These are phyloP conservation scores for Hymenoscyphus occultus DNA, from an alignment of 2,329 filamentous ascomycete genomes.

Conservation along the genomic window DNA sequence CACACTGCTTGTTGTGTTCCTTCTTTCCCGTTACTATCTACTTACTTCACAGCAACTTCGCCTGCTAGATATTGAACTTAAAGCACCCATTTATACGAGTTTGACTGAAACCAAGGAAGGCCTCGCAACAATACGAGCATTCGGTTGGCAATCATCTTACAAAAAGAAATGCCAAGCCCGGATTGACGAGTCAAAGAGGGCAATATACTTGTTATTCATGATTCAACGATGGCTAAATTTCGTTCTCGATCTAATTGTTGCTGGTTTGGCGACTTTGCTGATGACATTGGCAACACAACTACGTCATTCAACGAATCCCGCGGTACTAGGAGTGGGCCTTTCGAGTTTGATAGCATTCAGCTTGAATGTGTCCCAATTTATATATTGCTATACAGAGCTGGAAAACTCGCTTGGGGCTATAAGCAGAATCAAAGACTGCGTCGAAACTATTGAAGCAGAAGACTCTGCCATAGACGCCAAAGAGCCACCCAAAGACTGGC, in stretches of 20 bases:
- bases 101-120: no score
- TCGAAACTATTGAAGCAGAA: conserved; percentile 41
- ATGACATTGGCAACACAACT: conserved; percentile 7
- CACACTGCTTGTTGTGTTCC: no score
- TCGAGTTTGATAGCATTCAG: conserved; percentile 42
- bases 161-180: no score
- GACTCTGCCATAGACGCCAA: conserved; percentile 23
- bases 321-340: conserved; percentile 16
- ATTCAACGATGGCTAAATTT: conserved; percentile 57
- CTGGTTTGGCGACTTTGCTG: conserved; percentile 8
- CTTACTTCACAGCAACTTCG: no score
- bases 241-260: conserved; percentile 29
- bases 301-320: background rate
- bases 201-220: conserved; percentile 55
- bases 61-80: no score
- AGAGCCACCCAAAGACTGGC: conserved; percentile 21
- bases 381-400: conserved; percentile 50
- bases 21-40: no score
- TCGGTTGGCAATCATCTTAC: no score
- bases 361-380: conserved; percentile 34
- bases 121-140: no score
- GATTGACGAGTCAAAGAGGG: conserved; percentile 52
- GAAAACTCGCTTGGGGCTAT: conserved; percentile 58
- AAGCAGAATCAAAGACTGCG: conserved; percentile 52
- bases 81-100: no score